Base-by-base conservation (phyloP, 2,329 filamentous ascomycete species). In the Aspergillus sp. region DNA sequence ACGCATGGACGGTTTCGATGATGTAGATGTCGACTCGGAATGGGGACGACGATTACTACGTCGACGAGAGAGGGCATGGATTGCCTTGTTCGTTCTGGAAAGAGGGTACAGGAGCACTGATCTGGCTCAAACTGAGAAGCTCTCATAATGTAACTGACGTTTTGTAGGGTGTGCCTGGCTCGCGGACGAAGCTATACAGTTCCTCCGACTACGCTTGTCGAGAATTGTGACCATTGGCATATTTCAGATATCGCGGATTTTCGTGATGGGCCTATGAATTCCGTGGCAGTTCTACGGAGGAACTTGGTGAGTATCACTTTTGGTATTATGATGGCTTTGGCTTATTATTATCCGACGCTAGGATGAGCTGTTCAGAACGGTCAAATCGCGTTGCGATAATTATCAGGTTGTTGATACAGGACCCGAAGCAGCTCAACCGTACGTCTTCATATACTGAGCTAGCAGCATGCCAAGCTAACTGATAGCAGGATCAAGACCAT, bases 11-110 rank as follows among this genome's bases (percentile, higher is more conserved):
- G 83, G 84, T 0, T 86, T 86, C 55, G 70, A 74, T 32, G 75
- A 83, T 43, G 64, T 86, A 4, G 80, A 85, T 41, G 74, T 79
- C 0, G 62, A 61, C 28, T 85, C 82, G 0, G 75, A 80, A 50
- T 73, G 74, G 56, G 84, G 83, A 1, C 73, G 76, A 46, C 67
- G 82, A 35, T 66, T 88, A 2, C 63, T 87, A 3, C 73, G 84
- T 38, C 73, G 82, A 45, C 72, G 84, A 41, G 84, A 88, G 62
- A 71, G 84, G 50, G 79, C 80, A 5, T 88, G 83, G 83, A 74
- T 88, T 47, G 79, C 83, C 0, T 65, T 88, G 1, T 88, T 86
- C 59, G 83, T 86, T 0, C 73, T 88, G 1, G 84, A 88, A 58
- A 72, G 84, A 64, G 84, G 83, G 72, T 80, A 43, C 45, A 57